These are phyloP conservation scores for Phlebopus sp. DNA, from an alignment of 1,284 basidiomycete species.

Conservation along the genomic window DNA sequence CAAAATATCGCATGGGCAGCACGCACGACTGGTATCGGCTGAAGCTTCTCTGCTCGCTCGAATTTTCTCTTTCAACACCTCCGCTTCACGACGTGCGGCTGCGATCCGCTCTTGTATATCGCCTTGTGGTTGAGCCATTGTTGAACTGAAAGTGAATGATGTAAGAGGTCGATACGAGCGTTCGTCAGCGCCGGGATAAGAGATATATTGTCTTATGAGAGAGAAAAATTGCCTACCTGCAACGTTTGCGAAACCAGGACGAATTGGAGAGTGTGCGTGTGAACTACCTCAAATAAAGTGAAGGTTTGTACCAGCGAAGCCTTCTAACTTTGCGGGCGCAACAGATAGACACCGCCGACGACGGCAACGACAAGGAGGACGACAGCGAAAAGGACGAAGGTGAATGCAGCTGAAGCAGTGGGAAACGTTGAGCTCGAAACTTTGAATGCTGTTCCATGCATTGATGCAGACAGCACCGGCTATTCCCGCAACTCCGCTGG, in stretches of 20 bases:
- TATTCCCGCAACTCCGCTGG: conserved; percentile 32
- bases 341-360: conserved; percentile 10
- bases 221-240: conserved; percentile 26
- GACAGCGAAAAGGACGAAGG: conserved; percentile 10
- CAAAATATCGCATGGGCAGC: not conserved
- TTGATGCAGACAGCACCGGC: conserved; percentile 17
- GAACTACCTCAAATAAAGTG: conserved; percentile 20
- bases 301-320: conserved; percentile 9
- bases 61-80: conserved; percentile 97
- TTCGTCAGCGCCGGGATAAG: not conserved
- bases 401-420: conserved; percentile 12
- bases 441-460: not conserved
- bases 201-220: conserved; percentile 8
- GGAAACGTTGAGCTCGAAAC: conserved; percentile 13
- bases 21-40: conserved; percentile 93
- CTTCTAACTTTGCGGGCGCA: conserved; percentile 10
- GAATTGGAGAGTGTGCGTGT: conserved; percentile 26
- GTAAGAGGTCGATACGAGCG: not conserved
- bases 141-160: conserved; percentile 8
- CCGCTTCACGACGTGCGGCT: conserved; percentile 93
- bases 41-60: conserved; percentile 92
- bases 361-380: conserved; percentile 6
- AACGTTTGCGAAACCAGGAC: conserved; percentile 27
- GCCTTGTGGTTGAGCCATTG: conserved; percentile 76
- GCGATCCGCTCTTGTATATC: conserved; percentile 95